Percentiles rank a stretch among this genome's conserved stretches.
Evolutionary conservation across 1,284 basidiomycete species (phyloP).

Genomic region (Farysia itapuensis): DNA sequence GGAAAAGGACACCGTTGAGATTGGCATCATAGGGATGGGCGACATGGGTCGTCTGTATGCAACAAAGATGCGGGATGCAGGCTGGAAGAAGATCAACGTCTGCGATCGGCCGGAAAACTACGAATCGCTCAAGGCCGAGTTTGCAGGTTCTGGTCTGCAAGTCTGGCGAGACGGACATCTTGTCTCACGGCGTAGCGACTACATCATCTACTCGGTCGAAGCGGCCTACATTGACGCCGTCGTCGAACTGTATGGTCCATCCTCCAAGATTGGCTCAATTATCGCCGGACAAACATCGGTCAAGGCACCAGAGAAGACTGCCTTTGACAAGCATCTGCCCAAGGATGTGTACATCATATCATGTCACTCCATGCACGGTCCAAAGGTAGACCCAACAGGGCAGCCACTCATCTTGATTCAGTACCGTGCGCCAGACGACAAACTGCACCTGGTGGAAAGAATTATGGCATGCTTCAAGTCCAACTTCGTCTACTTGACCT

Average conservation of each 20-base stretch:
- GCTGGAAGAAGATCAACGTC: conserved; percentile 83
- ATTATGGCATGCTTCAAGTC: conserved; percentile 80
- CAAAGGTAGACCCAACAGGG: conserved; percentile 82
- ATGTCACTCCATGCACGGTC: conserved; percentile 91
- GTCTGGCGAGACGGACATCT: conserved; percentile 77
- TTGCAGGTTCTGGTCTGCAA: conserved; percentile 68
- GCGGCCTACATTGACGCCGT: conserved; percentile 83
- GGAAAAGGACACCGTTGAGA: conserved; percentile 42
- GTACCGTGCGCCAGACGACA: conserved; percentile 76
- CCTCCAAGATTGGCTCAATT: conserved; percentile 87
- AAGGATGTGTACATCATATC: conserved; percentile 85
- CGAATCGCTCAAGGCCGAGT: conserved; percentile 69
- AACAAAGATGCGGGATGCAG: conserved; percentile 71
- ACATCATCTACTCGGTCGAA: conserved; percentile 91
- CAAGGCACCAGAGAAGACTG: conserved; percentile 86
- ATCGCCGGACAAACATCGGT: conserved; percentile 96
- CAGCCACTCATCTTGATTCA: conserved; percentile 93
- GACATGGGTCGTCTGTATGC: conserved; percentile 96
- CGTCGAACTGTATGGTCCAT: conserved; percentile 86
- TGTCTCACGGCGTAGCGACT: conserved; percentile 81
- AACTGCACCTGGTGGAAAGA: conserved; percentile 76
- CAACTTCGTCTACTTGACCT: conserved; percentile 84
- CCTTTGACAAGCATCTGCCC: conserved; percentile 88
- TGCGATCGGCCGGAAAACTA: conserved; percentile 83
- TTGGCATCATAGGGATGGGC: conserved; percentile 63